A percentile compares a stretch with the other conserved stretches of the same genome.
These are phyloP conservation scores for Cornus controversa DNA, from an alignment of 148 eudicot genomes.

Conservation along the genomic window DNA sequence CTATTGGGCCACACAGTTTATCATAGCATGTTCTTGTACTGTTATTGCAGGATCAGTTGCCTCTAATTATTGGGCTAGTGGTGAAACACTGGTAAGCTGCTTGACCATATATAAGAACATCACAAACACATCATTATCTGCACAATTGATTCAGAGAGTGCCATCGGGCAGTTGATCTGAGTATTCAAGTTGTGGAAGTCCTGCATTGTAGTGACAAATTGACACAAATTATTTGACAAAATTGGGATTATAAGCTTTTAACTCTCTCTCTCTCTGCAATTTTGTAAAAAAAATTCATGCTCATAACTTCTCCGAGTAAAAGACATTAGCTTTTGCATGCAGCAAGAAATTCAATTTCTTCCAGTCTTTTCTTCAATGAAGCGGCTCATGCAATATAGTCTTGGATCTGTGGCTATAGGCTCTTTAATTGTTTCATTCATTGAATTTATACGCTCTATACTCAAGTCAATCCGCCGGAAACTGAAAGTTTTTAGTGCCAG, in stretches of 20 bases:
- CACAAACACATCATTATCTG: background rate
- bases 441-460: slow-evolving; percentile 49
- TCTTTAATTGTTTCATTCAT: slow-evolving; percentile 47
- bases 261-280: background rate
- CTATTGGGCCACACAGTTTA: slow-evolving; percentile 62
- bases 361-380: slow-evolving; percentile 62
- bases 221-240: background rate
- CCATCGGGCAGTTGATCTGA: background rate
- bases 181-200: background rate
- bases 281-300: background rate
- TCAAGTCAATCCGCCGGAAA: slow-evolving; percentile 53
- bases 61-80: slow-evolving; percentile 59
- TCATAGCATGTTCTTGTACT: slow-evolving; percentile 52
- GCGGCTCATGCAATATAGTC: slow-evolving; percentile 42
- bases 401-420: slow-evolving; percentile 61
- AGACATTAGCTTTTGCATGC: slow-evolving; percentile 20
- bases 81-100: slow-evolving; percentile 47
- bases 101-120: background rate
- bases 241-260: background rate
- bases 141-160: background rate
- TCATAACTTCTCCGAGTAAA: background rate
- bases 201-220: background rate
- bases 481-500: slow-evolving; percentile 44
- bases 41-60: slow-evolving; percentile 63
- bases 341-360: slow-evolving; percentile 52